Conservation (phyloP, 2,329 filamentous ascomycete species). For the Aureobasidium sp. region DNA sequence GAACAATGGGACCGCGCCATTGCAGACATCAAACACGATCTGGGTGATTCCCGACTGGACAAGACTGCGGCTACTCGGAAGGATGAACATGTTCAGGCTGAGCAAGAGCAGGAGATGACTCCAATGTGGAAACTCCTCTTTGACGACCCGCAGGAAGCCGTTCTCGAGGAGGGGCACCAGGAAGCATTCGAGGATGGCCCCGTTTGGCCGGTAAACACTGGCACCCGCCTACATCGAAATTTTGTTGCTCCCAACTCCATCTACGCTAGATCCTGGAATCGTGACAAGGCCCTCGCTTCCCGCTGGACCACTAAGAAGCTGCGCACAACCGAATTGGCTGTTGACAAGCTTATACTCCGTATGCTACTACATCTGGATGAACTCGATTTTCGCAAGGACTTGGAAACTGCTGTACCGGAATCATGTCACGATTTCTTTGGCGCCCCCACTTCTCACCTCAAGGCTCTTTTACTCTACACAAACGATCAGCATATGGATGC, state of each 20-base stretch:
- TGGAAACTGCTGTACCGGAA: conserved; percentile 19
- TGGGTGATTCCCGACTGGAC: conserved; percentile 15
- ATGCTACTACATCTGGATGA: conserved; percentile 24
- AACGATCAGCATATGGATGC: neutral
- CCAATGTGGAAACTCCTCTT: conserved; percentile 2
- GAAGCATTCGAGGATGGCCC: neutral
- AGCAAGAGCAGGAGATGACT: neutral
- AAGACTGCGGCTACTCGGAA: neutral
- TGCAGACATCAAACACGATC: conserved; percentile 44
- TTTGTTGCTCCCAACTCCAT: conserved; percentile 38
- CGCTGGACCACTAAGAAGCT: conserved; percentile 36
- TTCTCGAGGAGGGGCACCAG: neutral
- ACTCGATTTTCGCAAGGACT: conserved; percentile 14
- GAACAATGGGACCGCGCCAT: conserved; percentile 55
- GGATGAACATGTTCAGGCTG: neutral
- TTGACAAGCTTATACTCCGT: conserved; percentile 31
- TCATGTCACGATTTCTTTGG: conserved; percentile 14
- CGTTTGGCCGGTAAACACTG: conserved; percentile 34
- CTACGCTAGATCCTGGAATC: conserved; percentile 30
- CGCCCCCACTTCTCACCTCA: neutral
- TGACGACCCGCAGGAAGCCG: conserved; percentile 6
- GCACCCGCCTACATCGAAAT: conserved; percentile 22
- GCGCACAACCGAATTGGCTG: conserved; percentile 31
- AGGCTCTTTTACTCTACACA: conserved; percentile 1
- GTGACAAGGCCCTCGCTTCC: conserved; percentile 23